Conservation (phyloP, 345 rosid species). For the Boechera retrofracta region DNA sequence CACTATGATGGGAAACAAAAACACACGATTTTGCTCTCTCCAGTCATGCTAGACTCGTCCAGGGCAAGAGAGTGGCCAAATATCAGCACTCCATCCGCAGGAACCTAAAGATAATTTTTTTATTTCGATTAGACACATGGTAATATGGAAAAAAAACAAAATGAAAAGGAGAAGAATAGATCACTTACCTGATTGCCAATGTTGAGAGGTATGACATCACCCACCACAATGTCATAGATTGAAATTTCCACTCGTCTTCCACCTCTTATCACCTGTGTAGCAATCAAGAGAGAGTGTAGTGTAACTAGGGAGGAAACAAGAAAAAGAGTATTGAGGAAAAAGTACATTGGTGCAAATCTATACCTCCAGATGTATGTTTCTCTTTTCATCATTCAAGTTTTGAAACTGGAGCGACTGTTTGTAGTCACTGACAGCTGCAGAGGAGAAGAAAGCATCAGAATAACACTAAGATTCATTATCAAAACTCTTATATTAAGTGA, state of each 20-base stretch:
- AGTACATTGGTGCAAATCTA: conserved; percentile 31
- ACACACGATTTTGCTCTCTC: conserved; percentile 95
- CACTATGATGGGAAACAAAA: background rate
- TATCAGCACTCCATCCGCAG: conserved; percentile 92
- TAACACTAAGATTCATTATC: background rate
- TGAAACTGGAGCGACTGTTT: conserved; percentile 98
- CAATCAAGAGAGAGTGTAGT: conserved; percentile 19
- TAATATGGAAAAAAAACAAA: background rate
- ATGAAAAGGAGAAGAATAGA: conserved; percentile 5
- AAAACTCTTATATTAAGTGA: background rate
- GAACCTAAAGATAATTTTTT: conserved; percentile 59
- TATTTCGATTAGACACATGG: conserved; percentile 12
- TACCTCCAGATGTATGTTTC: conserved; percentile 94
- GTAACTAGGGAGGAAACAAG: conserved; percentile 23
- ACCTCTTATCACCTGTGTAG: conserved; percentile 77
- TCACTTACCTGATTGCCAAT: conserved; percentile 90
- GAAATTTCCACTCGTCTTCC: conserved; percentile 84
- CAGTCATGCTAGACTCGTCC: conserved; percentile 99
- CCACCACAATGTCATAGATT: conserved; percentile 92
- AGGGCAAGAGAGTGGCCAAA: conserved; percentile 82
- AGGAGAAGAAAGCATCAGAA: conserved; percentile 19
- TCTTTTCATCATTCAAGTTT: conserved; percentile 90
- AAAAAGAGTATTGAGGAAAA: background rate
- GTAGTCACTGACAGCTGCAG: conserved; percentile 93
- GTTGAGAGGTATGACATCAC: conserved; percentile 93